Evolutionary conservation across 345 rosid species (phyloP).

Genomic region (Heritiera fomes): DNA sequence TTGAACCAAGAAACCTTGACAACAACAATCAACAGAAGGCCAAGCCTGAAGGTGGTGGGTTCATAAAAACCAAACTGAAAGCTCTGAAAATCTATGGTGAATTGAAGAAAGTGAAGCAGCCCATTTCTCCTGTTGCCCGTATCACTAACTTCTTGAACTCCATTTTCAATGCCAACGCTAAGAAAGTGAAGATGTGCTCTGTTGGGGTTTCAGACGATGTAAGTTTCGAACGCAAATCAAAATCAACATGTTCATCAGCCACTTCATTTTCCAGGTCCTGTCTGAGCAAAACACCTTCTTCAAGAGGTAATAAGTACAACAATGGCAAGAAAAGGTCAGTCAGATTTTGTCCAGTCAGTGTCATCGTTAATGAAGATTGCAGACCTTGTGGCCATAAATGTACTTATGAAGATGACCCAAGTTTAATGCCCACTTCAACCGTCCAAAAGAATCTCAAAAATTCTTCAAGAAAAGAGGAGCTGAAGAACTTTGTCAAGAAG

Average conservation of each 20-base stretch:
- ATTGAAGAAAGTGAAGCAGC: conserved; percentile 74
- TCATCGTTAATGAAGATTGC: conserved; percentile 60
- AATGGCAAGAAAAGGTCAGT: conserved; percentile 52
- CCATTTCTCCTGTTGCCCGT: conserved; percentile 74
- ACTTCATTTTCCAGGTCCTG: conserved; percentile 65
- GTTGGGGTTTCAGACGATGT: conserved; percentile 62
- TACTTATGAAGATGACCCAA: conserved; percentile 43
- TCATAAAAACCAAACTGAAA: conserved; percentile 52
- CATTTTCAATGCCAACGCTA: conserved; percentile 65
- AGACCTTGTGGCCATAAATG: conserved; percentile 60
- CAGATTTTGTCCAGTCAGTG: conserved; percentile 62
- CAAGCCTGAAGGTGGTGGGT: conserved; percentile 41
- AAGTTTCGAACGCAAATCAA: conserved; percentile 49
- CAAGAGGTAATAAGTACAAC: conserved; percentile 27
- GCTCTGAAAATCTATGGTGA: conserved; percentile 57
- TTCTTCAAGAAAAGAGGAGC: conserved; percentile 27
- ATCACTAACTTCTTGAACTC: conserved; percentile 70
- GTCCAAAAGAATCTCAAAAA: conserved; percentile 18
- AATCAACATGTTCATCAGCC: conserved; percentile 46
- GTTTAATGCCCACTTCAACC: conserved; percentile 30
- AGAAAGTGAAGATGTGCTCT: conserved; percentile 76
- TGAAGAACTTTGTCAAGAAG: conserved; percentile 25
- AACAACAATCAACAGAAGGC: conserved; percentile 25
- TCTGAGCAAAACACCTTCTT: conserved; percentile 49
- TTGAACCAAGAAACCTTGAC: conserved; percentile 20